Evolutionary conservation across 2,329 filamentous ascomycete genomes (phyloP).

Genomic region (Coniochaeta prunicola): DNA sequence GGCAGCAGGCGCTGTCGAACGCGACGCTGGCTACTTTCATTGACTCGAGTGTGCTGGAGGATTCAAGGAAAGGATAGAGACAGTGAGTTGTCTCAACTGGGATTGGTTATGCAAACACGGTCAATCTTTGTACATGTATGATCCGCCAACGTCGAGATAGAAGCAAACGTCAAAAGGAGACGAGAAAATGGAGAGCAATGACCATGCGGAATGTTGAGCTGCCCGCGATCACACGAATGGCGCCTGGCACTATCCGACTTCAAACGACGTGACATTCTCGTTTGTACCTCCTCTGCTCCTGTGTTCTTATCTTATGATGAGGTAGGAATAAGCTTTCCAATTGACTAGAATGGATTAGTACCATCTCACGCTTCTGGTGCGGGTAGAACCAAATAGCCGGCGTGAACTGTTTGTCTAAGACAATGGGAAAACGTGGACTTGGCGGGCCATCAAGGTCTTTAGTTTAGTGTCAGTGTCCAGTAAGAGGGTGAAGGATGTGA

Average conservation of each 20-base stretch:
- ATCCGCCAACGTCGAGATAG: too few relatives aligned
- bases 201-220: too few relatives aligned
- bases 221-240: neutral
- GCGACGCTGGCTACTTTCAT: conserved; percentile 13
- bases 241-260: neutral
- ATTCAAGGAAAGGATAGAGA: conserved; percentile 2
- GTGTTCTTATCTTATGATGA: neutral
- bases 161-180: too few relatives aligned
- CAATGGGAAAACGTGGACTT: too few relatives aligned
- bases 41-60: conserved; percentile 14
- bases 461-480: too few relatives aligned
- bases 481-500: too few relatives aligned
- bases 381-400: neutral
- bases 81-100: neutral
- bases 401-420: too few relatives aligned
- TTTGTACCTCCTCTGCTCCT: neutral
- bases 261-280: neutral
- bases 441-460: too few relatives aligned
- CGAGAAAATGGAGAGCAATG: too few relatives aligned
- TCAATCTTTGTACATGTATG: too few relatives aligned
- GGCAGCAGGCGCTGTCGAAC: conserved; percentile 8
- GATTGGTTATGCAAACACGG: neutral
- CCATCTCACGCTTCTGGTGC: neutral
- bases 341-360: neutral
- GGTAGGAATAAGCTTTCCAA: neutral